Base-by-base conservation (phyloP, 1,284 basidiomycete genomes). In the Marasmius fiardii region DNA sequence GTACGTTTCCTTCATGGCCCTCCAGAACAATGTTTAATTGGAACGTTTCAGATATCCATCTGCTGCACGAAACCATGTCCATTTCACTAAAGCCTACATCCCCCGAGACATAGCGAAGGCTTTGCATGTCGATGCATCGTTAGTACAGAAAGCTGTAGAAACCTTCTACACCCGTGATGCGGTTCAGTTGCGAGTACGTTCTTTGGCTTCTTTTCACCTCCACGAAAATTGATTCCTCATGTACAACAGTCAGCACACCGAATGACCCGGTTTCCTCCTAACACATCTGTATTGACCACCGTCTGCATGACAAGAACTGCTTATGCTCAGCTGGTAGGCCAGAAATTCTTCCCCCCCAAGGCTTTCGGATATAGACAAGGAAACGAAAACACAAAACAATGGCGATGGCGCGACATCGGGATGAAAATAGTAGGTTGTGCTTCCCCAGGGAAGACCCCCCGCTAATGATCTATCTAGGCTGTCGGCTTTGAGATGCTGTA, bases 401-500 rank as follows among this genome's bases (percentile, higher is more conserved):
- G 85, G 81, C 78, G 85, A 61, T 86, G 90, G 85, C 79, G 82
- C 60, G 91, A 93, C 69, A 69, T 92, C 43, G 95, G 95, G 10
- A 91, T 96, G 85, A 97, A 96, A 75, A 85, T 96, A 53, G 92
- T 90, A 60, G 53, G 82, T 71, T n/a, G 2, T 39, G 31, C 51
- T 16, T 34, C 14, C n/a, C 34, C 52, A 37, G 10, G 56, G 31
- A 16, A 26, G 43, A 51, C 26, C 31, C 7, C 28, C 45, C 24
- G 34, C 35, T 35, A 52, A 51, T 35, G 20, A 18, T 4, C 23
- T 34, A 35, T 44, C 20, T 63, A 93, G 91, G 86, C 93, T 3
- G 93, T 92, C 60, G 95, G 95, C 0, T 97, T 97, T 62, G 95
- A 98, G 73, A 97, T 97, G 81, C 79, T 95, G 52, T 97, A 90